phyloP scores from a whole-genome alignment of 768 basidiomycete genomes.

The Lactarius tabidus region DNA sequence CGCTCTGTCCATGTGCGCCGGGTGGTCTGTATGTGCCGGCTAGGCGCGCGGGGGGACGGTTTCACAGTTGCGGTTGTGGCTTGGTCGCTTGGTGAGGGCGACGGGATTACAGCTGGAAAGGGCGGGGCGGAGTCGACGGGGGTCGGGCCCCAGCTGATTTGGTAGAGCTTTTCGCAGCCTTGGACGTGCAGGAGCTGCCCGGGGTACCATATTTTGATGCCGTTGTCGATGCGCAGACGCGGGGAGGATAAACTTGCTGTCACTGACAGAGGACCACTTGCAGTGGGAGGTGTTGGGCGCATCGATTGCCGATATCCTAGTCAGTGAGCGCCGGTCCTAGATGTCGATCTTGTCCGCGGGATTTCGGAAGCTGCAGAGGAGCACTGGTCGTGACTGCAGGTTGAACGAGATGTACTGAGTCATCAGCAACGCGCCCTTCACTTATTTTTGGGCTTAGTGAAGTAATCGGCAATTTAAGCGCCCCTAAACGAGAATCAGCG shows the following conservation, averaged over 20 bases:
- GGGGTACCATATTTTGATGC: slow-evolving; percentile 97
- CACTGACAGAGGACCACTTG: slow-evolving; percentile 94
- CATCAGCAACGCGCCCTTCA: no score
- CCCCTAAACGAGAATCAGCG: no score
- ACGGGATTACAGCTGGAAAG: slow-evolving; percentile 64
- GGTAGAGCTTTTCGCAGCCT: slow-evolving; percentile 82
- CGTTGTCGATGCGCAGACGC: slow-evolving; percentile 93
- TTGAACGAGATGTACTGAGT: slow-evolving; percentile 92
- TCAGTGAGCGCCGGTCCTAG: slow-evolving; percentile 84
- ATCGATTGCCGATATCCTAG: slow-evolving; percentile 72
- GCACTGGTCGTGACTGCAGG: slow-evolving; percentile 83
- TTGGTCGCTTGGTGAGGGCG: slow-evolving; percentile 55
- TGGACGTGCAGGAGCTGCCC: slow-evolving; percentile 87
- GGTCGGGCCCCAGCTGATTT: slow-evolving; percentile 77
- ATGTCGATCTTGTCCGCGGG: slow-evolving; percentile 91
- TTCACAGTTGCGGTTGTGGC: slow-evolving; percentile 49
- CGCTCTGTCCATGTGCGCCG: slow-evolving; percentile 84
- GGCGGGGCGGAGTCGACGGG: slow-evolving; percentile 59
- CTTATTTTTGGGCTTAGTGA: no score
- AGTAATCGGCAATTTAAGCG: no score
- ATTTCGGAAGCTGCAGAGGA: slow-evolving; percentile 95
- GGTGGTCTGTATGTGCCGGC: slow-evolving; percentile 92
- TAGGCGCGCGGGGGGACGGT: slow-evolving; percentile 54
- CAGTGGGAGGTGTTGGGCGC: slow-evolving; percentile 93
- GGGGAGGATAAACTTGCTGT: slow-evolving; percentile 91